Evolutionary conservation across 1,284 basidiomycete genomes (phyloP), one percentile per base, ranked within the genome.

Genomic region (Cystobasidium sp.): DNA sequence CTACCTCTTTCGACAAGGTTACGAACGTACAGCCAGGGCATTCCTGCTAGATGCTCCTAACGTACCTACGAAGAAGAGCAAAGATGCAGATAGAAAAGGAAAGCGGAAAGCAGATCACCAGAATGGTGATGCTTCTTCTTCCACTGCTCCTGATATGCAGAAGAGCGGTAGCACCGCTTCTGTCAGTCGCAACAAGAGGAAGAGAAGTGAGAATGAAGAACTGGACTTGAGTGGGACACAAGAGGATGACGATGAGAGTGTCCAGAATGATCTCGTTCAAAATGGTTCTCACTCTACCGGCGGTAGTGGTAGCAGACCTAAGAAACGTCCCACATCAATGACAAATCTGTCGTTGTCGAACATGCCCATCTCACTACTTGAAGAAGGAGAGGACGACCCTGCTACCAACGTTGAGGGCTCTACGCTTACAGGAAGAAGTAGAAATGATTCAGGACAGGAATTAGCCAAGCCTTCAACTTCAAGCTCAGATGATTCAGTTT

Each of bases 1-100:
- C 75, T 80, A 80, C 72, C 74, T 80, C 1, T 74, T 74, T 12
- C 64, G 69, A 39, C 67, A 74, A 31, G 77, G 77, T 16, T 77
- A 69, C 52, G 46, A 63, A 41, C 22, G 74, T 14, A 69, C 79
- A 6, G 79, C 79, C 12, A 44, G 74, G 3, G 77, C 78, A 5
- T 75, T 80, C 55, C 74, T 79, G 10, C 63, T 58, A 46, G 76
- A 79, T 44, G 66, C 51, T 16, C 77, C 78, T 12, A 56, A 58
- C 22, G 52, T 66, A 7, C 66, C 66, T n/a, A 68, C 66, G 41
- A 59, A 68, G 55, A 55, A 46, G 41, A 16, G 18, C 20, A 51
- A 53, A 49, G 9, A 24, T 43, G 22, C 22, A 16, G 44, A 47
- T 10, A 68, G 64, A 24, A 66, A 66, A 53, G 49, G 49, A 12